Evolutionary conservation across 208 protist genomes (phyloP).

Genomic region (Angomonas desouzai): DNA sequence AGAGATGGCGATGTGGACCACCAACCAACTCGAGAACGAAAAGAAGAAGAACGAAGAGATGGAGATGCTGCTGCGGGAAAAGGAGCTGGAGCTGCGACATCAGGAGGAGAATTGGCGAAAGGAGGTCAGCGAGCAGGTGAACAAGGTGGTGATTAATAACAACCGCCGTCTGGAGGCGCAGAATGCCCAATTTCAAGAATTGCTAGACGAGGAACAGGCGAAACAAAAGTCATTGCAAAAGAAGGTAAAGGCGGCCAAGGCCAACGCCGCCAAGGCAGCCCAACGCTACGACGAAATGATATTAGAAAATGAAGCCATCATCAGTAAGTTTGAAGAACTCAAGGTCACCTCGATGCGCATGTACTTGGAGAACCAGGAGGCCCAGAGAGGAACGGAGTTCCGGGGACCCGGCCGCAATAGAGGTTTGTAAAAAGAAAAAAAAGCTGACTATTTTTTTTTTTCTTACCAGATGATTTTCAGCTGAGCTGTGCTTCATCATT

Average conservation of each 20-base stretch:
- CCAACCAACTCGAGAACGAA: constrained; percentile 75
- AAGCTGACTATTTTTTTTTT: constrained; percentile 18
- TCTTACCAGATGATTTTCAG: too few species aligned
- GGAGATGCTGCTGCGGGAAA: constrained; percentile 58
- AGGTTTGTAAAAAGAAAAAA: too few species aligned
- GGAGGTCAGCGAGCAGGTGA: constrained; percentile 76
- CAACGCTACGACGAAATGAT: constrained; percentile 93
- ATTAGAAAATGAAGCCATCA: constrained; percentile 83
- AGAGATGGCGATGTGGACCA: constrained; percentile 88
- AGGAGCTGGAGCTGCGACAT: constrained; percentile 75
- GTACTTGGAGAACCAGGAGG: constrained; percentile 84
- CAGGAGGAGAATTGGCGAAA: constrained; percentile 65
- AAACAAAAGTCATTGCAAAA: constrained; percentile 80
- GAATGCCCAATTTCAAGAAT: constrained; percentile 71
- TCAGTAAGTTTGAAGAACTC: constrained; percentile 82
- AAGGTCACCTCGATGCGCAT: constrained; percentile 91
- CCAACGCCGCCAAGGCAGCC: constrained; percentile 68
- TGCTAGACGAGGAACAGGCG: constrained; percentile 71
- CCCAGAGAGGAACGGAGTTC: constrained; percentile 19
- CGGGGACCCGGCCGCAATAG: neutral
- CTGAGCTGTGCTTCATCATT: too few species aligned
- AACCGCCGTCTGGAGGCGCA: constrained; percentile 83
- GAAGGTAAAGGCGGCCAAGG: constrained; percentile 84
- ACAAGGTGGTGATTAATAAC: constrained; percentile 70
- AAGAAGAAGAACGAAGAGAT: constrained; percentile 84